Evolutionary conservation across 805 yeast genomes (phyloP), one percentile per base, ranked within the genome.

Genomic region (Candida verbasci): DNA sequence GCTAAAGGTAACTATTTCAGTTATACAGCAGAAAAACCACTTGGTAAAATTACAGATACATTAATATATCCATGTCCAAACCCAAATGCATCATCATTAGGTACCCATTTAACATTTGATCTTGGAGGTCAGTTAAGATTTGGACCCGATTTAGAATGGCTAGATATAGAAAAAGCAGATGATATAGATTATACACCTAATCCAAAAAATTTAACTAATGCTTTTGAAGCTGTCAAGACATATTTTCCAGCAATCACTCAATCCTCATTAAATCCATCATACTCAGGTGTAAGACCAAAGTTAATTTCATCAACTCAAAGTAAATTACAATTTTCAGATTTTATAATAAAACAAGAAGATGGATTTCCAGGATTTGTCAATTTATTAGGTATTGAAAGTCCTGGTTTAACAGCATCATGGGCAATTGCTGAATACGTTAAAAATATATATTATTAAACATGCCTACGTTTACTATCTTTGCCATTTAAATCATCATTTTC

Each of bases 141-240:
- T 54, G 97, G 97, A 0, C 96, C 96, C 0, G 96, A 89, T 53
- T 58, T 86, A 27, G 93, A 87, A 55, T 87, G 94, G 86, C 76
- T 84, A 2, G 73, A 70, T 22, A 43, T 53, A 2, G 41, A 42
- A 3, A 48, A 53, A 22, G 62, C 71, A 1, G 44, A 40, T 24
- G 53, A 50, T 31, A 61, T 45, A 5, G 77, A 78, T 49, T 74
- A 76, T 42, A 50, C 60, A 5, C 82, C 80, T 6, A 70, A 65
- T 43, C 56, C 55, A 2, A 36, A 49, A 1, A 82, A 82, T 40
- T 51, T 82, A 7, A 64, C 65, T 9, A 62, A 60, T 0, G 93
- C 93, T 0, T 69, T 58, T 39, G 56, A 65, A 22, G 85, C 82
- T 7, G 81, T 86, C 4, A 48, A 58, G 9, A 63, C 67, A 34